Evolutionary conservation across 1,284 basidiomycete species (phyloP), one percentile per base, ranked within the genome.

Genomic region (Fistulinella cinereoalba): DNA sequence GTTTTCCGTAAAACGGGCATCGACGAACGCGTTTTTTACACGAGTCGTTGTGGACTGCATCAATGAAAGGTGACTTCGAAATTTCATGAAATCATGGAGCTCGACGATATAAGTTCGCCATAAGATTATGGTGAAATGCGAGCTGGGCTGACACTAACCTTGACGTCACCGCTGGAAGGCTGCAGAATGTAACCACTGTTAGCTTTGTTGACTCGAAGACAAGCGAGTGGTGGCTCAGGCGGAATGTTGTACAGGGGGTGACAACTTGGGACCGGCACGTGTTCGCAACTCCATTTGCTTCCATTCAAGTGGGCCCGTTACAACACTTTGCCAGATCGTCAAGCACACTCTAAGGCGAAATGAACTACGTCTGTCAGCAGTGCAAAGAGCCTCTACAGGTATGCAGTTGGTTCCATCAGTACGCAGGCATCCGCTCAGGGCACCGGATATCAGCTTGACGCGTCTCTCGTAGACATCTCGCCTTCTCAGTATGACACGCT

Each of bases 401-500:
- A 66, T 57, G 66, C 64, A 21, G 28, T 16, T 16, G 29, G n/a
- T 40, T 24, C 36, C 41, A 39, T 46, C 22, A 40, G 29, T 36
- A 45, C 38, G 25, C 38, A 16, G 38, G 45, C 37, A 24, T 34
- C 27, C 55, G 55, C 54, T 64, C 48, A 61, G 31, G 4, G 15
- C 8, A 39, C 61, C 42, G 59, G 43, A 43, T 42, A 46, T 44
- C 56, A 92, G 77, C 79, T 93, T 56, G 93, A 96, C 71, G 82
- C 84, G 12, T 92, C 91, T 15, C 74, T 96, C 21, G 76, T 88
- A 36, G 85, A 90, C 62, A 74, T 96, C 46, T 80, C 89, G 2
- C 90, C 88, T 15, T 88, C 88, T 19, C 84, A 90, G 23, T 92
- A 91, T 67, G 88, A 92, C 63, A 84, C 91, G 71, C 83, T 96